These are phyloP conservation scores for Melastoma malabathricum DNA, from an alignment of 345 rosid species.

Conservation along the genomic window DNA sequence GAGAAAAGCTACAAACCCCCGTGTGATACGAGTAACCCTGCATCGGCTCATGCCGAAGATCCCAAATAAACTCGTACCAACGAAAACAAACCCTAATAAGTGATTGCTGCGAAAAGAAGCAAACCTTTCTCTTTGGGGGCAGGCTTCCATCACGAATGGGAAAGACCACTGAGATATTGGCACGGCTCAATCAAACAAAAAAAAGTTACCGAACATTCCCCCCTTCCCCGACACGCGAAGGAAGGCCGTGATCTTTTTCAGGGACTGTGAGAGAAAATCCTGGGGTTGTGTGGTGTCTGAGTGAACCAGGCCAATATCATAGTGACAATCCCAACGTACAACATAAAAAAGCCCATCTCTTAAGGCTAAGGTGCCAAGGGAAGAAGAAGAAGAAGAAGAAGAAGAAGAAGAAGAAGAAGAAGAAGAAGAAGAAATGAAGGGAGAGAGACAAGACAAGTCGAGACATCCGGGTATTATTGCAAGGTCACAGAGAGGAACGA, in stretches of 20 bases:
- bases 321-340: constrained; percentile 15
- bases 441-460: no score
- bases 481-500: no score
- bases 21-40: no score
- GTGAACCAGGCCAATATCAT: constrained; percentile 95
- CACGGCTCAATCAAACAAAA: constrained; percentile 85
- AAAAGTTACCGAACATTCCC: background rate
- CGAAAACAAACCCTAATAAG: no score
- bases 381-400: background rate
- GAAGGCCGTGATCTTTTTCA: no score
- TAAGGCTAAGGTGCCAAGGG: background rate
- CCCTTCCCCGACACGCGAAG: no score
- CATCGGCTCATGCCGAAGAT: no score
- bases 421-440: background rate
- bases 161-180: constrained; percentile 82
- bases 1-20: no score
- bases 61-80: no score
- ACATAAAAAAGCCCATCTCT: background rate
- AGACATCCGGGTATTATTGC: no score
- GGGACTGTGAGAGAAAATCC: background rate
- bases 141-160: constrained; percentile 8
- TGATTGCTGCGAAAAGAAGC: no score
- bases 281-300: constrained; percentile 31
- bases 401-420: background rate
- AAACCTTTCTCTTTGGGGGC: background rate